Evolutionary conservation across 148 eudicot species (phyloP).

Genomic region (Bassia scoparia): DNA sequence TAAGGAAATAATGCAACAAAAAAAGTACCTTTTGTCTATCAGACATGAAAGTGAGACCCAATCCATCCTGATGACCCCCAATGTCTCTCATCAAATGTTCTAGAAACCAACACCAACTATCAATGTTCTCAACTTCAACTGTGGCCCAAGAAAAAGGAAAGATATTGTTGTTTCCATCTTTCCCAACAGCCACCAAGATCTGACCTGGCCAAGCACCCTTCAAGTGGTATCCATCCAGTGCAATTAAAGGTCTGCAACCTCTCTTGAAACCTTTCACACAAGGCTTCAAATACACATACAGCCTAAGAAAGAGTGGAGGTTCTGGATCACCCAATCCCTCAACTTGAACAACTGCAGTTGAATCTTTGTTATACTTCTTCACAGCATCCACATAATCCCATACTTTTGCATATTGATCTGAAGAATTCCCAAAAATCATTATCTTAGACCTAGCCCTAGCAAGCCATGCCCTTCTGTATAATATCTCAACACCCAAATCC

Average conservation of each 20-base stretch:
- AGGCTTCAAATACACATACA: neutral
- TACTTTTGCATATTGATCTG: neutral
- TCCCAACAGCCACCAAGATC: neutral
- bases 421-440: neutral
- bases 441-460: neutral
- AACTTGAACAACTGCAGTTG: neutral
- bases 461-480: neutral
- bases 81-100: neutral
- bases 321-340: neutral
- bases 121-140: neutral
- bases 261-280: neutral
- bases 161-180: neutral
- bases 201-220: neutral
- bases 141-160: neutral
- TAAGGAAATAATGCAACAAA: neutral
- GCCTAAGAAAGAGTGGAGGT: neutral
- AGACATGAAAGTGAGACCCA: neutral
- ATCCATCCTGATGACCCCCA: neutral
- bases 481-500: neutral
- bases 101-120: neutral
- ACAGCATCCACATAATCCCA: conserved; percentile 4
- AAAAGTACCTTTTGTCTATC: neutral
- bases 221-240: neutral
- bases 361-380: neutral
- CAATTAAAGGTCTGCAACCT: neutral